Conservation (phyloP, 225 moss, liverwort and hornwort species). For the Physcomitrellopsis africana region DNA sequence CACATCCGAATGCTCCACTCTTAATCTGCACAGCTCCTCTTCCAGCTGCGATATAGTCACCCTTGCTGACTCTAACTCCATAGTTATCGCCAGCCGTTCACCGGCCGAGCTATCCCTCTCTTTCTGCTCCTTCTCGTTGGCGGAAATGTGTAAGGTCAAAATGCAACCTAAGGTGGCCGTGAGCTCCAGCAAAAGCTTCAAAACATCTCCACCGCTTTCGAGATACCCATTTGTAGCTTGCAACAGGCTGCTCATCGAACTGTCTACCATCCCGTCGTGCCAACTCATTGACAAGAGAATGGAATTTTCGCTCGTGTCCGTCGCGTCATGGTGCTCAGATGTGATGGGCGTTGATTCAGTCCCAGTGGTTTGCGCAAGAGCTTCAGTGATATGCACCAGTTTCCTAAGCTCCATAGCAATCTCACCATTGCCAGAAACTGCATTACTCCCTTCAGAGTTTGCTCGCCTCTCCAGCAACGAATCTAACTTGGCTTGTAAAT, state of each 20-base stretch:
- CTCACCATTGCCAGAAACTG: slow-evolving; percentile 4
- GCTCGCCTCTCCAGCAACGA: slow-evolving; percentile 35
- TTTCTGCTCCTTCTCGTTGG: slow-evolving; percentile 31
- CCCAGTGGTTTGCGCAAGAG: slow-evolving; percentile 49
- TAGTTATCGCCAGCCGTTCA: slow-evolving; percentile 22
- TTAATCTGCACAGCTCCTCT: slow-evolving; percentile 43
- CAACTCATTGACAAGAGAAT: slow-evolving; percentile 43
- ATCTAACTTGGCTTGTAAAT: slow-evolving; percentile 54
- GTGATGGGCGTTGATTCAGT: slow-evolving; percentile 21
- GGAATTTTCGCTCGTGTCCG: not conserved
- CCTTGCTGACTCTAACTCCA: slow-evolving; percentile 37
- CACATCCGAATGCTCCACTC: slow-evolving; percentile 34
- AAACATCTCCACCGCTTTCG: slow-evolving; percentile 32
- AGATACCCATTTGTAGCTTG: slow-evolving; percentile 38
- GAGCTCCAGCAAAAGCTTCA: slow-evolving; percentile 38
- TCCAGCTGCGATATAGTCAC: slow-evolving; percentile 35
- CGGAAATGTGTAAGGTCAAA: slow-evolving; percentile 21
- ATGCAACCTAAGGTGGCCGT: slow-evolving; percentile 45
- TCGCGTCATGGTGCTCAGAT: slow-evolving; percentile 23
- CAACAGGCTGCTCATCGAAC: slow-evolving; percentile 39
- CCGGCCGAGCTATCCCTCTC: slow-evolving; percentile 32
- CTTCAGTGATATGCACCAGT: slow-evolving; percentile 36
- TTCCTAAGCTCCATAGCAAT: slow-evolving; percentile 34
- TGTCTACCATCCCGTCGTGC: slow-evolving; percentile 39
- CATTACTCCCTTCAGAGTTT: slow-evolving; percentile 11